phyloP scores from a whole-genome alignment of 2,329 filamentous ascomycete species.

The Cryphonectria radicalis region DNA sequence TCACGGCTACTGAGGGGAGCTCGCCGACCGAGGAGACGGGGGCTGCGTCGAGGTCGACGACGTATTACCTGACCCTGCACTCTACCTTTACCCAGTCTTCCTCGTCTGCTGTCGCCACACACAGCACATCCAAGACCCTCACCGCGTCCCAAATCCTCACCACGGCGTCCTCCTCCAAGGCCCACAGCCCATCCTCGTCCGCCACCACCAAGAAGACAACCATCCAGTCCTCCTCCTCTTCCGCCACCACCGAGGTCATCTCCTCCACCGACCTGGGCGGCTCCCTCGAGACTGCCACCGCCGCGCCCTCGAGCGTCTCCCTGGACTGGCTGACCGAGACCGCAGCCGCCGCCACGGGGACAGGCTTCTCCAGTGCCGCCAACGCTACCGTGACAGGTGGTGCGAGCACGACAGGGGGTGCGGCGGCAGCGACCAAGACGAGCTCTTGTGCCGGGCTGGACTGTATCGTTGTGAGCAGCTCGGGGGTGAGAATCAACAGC shows the following conservation, averaged over 20 bases:
- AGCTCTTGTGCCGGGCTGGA: constrained; percentile 19
- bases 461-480: constrained; percentile 28
- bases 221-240: background rate
- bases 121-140: background rate
- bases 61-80: background rate
- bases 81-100: background rate
- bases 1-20: constrained; percentile 18
- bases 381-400: constrained; percentile 18
- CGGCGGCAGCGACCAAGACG: constrained; percentile 1
- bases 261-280: constrained; percentile 20
- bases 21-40: constrained; percentile 10
- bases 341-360: background rate
- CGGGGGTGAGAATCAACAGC: constrained; percentile 8
- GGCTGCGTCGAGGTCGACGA: constrained; percentile 1
- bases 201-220: background rate
- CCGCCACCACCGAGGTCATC: constrained; percentile 15
- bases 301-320: constrained; percentile 11
- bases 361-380: constrained; percentile 6
- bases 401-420: constrained; percentile 9
- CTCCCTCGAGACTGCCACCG: constrained; percentile 24
- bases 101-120: background rate
- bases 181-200: background rate
- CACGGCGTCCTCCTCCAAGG: constrained; percentile 7
- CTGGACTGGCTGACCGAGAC: constrained; percentile 11
- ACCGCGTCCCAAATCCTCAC: background rate